Percentiles rank a stretch among this genome's conserved stretches.
Evolutionary conservation across 306 rosid genomes (phyloP).

Genomic region (Inga laurina): DNA sequence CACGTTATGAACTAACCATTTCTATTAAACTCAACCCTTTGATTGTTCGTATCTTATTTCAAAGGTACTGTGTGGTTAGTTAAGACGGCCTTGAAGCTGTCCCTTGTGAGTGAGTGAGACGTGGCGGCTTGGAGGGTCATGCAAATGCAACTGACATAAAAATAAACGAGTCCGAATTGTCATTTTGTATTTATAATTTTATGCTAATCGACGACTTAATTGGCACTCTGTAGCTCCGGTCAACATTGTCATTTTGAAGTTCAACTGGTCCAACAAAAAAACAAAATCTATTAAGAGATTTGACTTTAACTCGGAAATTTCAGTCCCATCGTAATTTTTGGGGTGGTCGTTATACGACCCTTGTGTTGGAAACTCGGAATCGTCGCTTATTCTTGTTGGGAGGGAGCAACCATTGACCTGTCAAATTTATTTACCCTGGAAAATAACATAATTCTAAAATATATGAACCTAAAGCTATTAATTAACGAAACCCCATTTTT

Average conservation of each 20-base stretch:
- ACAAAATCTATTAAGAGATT: neutral
- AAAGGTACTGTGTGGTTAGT: no score
- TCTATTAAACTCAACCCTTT: no score
- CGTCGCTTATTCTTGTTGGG: neutral
- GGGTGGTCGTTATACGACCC: neutral
- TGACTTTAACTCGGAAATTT: conserved; percentile 9
- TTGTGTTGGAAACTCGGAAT: neutral
- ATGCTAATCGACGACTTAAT: neutral
- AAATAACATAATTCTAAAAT: neutral
- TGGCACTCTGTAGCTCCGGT: neutral
- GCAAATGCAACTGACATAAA: neutral
- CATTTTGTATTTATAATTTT: neutral
- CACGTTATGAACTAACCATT: no score
- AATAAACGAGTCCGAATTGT: neutral
- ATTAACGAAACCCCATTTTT: neutral
- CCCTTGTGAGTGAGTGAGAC: neutral
- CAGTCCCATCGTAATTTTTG: neutral
- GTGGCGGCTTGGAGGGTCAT: neutral
- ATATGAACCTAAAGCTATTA: neutral
- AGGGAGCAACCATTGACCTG: neutral
- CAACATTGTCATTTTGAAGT: neutral
- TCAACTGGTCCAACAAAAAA: neutral
- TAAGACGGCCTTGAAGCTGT: neutral
- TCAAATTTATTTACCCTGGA: neutral
- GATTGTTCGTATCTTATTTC: no score